Evolutionary conservation across 352 stramenopile genomes (phyloP).

Genomic region (Pythium myriotylum): DNA sequence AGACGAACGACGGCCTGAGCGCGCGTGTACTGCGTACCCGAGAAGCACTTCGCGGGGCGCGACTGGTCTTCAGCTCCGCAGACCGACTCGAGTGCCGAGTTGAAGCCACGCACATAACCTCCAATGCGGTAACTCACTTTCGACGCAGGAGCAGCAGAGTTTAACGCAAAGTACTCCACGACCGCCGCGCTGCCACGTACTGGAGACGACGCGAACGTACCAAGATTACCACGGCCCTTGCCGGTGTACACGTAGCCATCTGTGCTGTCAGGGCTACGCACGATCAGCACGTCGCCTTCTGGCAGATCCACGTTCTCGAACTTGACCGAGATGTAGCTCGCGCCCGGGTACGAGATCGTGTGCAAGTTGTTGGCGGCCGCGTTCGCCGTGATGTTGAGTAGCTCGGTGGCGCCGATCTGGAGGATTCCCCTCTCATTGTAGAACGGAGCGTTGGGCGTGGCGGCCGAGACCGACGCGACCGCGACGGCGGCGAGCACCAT

Average conservation of each 20-base stretch:
- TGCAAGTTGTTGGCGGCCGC: constrained; percentile 9
- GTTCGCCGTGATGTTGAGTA: constrained; percentile 12
- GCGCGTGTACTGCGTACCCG: constrained; percentile 22
- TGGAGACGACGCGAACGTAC: constrained; percentile 26
- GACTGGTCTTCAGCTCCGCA: constrained; percentile 36
- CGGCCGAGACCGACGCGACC: constrained; percentile 12
- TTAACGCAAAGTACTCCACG: constrained; percentile 26
- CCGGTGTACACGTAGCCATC: constrained; percentile 25
- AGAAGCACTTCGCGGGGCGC: constrained; percentile 33
- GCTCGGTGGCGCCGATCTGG: no score
- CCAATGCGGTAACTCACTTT: constrained; percentile 27
- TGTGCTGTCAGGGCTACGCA: constrained; percentile 37
- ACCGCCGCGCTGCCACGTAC: constrained; percentile 14
- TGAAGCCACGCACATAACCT: constrained; percentile 27
- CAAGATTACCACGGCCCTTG: constrained; percentile 21
- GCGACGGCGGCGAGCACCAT: constrained; percentile 21
- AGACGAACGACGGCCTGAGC: constrained; percentile 33
- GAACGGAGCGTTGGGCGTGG: constrained; percentile 19
- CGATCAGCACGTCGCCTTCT: constrained; percentile 47
- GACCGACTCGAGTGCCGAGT: constrained; percentile 24
- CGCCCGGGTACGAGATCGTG: constrained; percentile 38
- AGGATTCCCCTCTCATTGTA: constrained; percentile 37
- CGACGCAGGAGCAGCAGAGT: background rate
- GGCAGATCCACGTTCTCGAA: constrained; percentile 60
- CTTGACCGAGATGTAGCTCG: constrained; percentile 58